phyloP scores from a whole-genome alignment of 495 filamentous ascomycete species.

The Annulohypoxylon maeteangense region DNA sequence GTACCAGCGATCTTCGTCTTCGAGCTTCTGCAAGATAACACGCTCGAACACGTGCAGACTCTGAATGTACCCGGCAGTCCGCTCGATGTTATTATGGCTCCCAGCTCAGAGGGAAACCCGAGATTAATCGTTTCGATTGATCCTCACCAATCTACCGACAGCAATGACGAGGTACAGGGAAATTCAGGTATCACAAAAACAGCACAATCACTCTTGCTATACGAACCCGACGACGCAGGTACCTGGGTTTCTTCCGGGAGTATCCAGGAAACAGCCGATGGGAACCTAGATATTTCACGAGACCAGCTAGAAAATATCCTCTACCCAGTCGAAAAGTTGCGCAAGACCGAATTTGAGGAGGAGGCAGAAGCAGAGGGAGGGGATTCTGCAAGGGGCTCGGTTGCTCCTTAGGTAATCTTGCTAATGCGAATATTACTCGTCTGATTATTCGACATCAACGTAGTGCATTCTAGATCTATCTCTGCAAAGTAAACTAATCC shows the following conservation, averaged over 20 bases:
- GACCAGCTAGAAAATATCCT: constrained; percentile 66
- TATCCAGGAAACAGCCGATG: constrained; percentile 30
- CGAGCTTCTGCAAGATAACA: constrained; percentile 53
- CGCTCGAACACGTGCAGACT: constrained; percentile 58
- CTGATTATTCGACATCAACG: not conserved
- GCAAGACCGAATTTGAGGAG: constrained; percentile 71
- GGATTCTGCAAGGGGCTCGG: not conserved
- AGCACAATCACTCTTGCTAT: constrained; percentile 35
- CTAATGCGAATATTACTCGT: not conserved
- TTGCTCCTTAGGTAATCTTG: constrained; percentile 5
- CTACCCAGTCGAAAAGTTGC: constrained; percentile 76
- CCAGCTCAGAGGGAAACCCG: constrained; percentile 33
- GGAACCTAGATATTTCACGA: constrained; percentile 47
- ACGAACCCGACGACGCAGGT: constrained; percentile 30
- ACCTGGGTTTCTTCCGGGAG: constrained; percentile 23
- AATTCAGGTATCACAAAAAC: no score
- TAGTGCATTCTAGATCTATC: not conserved
- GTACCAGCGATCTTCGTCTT: constrained; percentile 71
- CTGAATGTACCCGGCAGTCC: constrained; percentile 68
- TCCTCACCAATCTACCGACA: constrained; percentile 30
- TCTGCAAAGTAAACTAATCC: no score
- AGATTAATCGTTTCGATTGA: constrained; percentile 69
- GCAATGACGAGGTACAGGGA: constrained; percentile 37
- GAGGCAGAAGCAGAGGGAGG: constrained; percentile 42
- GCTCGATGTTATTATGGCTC: constrained; percentile 62